phyloP scores from a whole-genome alignment of 2,329 filamentous ascomycete species.

The Ceratocystiopsis minuta region DNA sequence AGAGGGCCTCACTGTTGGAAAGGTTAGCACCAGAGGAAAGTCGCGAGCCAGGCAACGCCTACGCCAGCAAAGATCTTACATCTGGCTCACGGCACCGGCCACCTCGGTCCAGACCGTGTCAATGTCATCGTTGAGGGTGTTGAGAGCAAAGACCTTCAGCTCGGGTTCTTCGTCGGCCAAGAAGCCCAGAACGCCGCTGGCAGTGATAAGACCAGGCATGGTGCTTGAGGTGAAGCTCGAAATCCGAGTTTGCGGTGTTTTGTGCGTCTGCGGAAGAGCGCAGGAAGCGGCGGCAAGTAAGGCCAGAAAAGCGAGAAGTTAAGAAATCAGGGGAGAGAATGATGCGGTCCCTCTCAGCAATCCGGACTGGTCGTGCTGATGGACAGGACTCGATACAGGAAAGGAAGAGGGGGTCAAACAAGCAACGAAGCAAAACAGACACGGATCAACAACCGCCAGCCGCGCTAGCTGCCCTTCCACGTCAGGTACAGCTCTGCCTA shows the following conservation, averaged over 20 bases:
- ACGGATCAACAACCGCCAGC: neutral
- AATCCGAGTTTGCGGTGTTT: too few species aligned
- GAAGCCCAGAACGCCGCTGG: constrained; percentile 87
- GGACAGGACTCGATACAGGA: neutral
- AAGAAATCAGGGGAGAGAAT: too few species aligned
- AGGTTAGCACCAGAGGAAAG: constrained; percentile 1
- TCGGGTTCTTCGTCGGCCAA: constrained; percentile 86
- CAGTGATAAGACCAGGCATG: constrained; percentile 90
- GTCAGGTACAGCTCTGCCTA: constrained; percentile 21
- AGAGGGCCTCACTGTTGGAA: constrained; percentile 72
- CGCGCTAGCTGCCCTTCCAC: constrained; percentile 4
- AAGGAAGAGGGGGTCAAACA: neutral
- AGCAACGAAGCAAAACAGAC: constrained; percentile 1
- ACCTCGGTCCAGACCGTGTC: constrained; percentile 97
- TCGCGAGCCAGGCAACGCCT: too few species aligned
- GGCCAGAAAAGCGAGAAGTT: too few species aligned
- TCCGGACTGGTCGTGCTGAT: too few species aligned
- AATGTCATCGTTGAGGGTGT: constrained; percentile 90
- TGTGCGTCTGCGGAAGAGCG: too few species aligned
- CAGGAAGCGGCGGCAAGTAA: too few species aligned
- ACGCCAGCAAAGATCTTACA: constrained; percentile 36
- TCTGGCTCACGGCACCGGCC: constrained; percentile 76
- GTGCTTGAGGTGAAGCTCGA: constrained; percentile 9
- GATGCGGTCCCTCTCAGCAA: too few species aligned
- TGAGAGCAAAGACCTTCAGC: constrained; percentile 84